Base-by-base conservation (phyloP, 257 asterid species). In the Gentiana dahurica region DNA sequence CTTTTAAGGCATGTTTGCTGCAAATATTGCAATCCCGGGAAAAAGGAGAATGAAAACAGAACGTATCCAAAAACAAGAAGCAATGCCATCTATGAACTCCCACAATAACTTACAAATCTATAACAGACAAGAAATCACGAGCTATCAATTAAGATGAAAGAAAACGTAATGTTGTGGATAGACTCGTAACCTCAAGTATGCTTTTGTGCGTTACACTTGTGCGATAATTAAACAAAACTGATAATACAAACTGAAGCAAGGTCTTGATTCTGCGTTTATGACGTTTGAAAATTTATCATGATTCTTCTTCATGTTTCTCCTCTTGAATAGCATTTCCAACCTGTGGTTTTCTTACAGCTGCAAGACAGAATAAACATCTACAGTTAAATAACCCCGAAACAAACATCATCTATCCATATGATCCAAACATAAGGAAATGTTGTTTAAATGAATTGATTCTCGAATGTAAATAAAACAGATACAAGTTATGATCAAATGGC, bases 261-360 rank as follows among this genome's bases (percentile, higher is more conserved):
- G n/a, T 47, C 53, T n/a, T 49, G 36, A 49, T 8, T 49, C 5
- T 11, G 34, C 35, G 1, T 2, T 13, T 13, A 12, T 12, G 33
- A 51, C 35, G 33, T 15, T 9, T 37, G 37, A 60, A 15, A 54
- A 5, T 3, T 2, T 11, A 7, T 58, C 60, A 73, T 36, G 66
- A 68, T 58, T 73, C 79, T 13, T 51, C 63, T 47, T 53, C 73
- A 10, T 60, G 73, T 13, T 57, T 50, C 13, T 61, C 73, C 44
- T 57, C 57, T 51, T 62, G 60, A 67, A 53, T 43, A 49, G 61
- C 39, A 54, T 57, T 63, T 57, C 75, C 77, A 56, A 67, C 36
- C 57, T 53, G 64, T 4, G 74, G 75, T 6, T 67, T 53, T 60
- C 62, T 77, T 63, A 73, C 49, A 53, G 81, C 86, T 79, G 81